A percentile compares a stretch with the other conserved stretches of the same genome.
Evolutionary conservation across 78 protist species (phyloP).

Genomic region (Parvularia atlantis): DNA sequence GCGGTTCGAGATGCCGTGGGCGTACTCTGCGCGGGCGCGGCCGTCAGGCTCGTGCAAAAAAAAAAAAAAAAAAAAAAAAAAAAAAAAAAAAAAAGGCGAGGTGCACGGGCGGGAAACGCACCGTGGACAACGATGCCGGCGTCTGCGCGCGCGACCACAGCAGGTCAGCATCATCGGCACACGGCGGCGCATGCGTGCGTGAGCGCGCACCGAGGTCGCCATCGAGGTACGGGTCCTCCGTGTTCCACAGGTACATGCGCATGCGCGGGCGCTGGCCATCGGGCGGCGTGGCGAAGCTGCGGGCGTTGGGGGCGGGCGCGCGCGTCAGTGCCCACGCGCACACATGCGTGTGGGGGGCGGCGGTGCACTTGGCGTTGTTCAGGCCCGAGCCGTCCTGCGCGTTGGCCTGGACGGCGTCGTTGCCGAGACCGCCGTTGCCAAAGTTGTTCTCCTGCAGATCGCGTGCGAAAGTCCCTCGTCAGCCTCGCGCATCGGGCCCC

Average conservation of each 20-base stretch:
- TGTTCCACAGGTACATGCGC: slow-evolving; percentile 23
- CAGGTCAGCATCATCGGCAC: too few species aligned
- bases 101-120: too few species aligned
- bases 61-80: too few species aligned
- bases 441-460: slow-evolving; percentile 6
- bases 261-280: slow-evolving; percentile 13
- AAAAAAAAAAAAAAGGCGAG: too few species aligned
- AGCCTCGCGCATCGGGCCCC: neutral
- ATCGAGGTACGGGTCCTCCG: neutral
- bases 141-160: too few species aligned
- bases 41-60: too few species aligned
- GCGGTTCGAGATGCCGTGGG: slow-evolving; percentile 16
- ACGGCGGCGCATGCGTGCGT: too few species aligned
- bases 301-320: neutral
- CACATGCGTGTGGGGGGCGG: neutral
- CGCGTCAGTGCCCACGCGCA: too few species aligned
- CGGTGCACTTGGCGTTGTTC: slow-evolving; percentile 4
- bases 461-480: neutral
- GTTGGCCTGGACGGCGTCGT: slow-evolving; percentile 21
- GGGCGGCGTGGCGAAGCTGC: slow-evolving; percentile 6
- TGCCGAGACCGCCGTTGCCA: slow-evolving; percentile 1
- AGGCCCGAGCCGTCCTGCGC: slow-evolving; percentile 14
- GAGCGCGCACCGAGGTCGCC: too few species aligned
- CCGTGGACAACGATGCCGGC: neutral
- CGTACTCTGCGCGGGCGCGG: slow-evolving; percentile 7